Evolutionary conservation across 768 basidiomycete genomes (phyloP), one percentile per base, ranked within the genome.

Genomic region (Rhodotorula diobovata): DNA sequence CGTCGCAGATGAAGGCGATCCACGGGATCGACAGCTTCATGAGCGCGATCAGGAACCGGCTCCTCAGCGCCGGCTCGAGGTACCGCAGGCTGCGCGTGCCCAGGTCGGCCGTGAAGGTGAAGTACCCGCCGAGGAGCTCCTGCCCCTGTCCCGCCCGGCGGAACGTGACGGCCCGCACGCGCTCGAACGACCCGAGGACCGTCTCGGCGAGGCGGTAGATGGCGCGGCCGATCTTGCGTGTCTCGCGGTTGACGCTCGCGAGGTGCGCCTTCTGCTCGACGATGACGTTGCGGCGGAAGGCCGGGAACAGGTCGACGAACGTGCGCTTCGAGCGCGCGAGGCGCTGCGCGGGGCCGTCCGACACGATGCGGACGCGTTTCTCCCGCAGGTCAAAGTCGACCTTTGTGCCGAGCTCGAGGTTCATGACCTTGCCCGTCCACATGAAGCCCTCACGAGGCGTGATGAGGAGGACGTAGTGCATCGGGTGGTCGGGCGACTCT

Each of bases 1-100:
- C 91, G 78, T 97, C 93, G 81, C 93, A 96, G 73, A 98, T 95
- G 83, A 99, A 98, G 55, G 93, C 89, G 45, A 98, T 91, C 95
- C 95, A 99, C 21, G 91, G 90, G 76, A 98, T 97, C 18, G 94
- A 92, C 63, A 98, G 85, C 70, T 87, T 89, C 80, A 94, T 89
- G 45, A 97, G 84, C 8, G 89, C 84, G 14, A 89, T 86, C 78
- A 90, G 89, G 81, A 96, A 95, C 74, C 89, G 88, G 39, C 76
- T 75, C 75, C 85, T 82, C 63, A 88, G 79, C 1, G 87, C 83
- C 25, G 85, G 85, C 76, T 95, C 93, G 88, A 96, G 90, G 79
- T 90, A 87, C 74, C 88, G 87, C 77, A 92, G 89, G 16, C 89
- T 90, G 76, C 94, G 90, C 70, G 90, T 88, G 3, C 93, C 93